These are phyloP conservation scores for Prunella vulgaris DNA, from an alignment of 257 asterid species.

Conservation along the genomic window DNA sequence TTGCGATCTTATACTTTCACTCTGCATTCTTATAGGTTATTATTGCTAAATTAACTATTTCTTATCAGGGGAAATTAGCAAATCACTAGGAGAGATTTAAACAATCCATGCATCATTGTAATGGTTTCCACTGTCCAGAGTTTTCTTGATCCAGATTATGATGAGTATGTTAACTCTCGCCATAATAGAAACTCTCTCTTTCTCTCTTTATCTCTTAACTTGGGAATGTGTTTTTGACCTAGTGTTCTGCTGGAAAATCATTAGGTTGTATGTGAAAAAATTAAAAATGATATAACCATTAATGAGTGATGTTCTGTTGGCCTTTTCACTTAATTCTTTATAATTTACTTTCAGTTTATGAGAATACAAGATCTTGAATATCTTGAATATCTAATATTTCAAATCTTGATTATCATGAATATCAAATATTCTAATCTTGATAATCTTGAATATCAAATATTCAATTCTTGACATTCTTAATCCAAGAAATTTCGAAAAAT, in stretches of 20 bases:
- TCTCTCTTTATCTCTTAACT: constrained; percentile 23
- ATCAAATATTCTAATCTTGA: too few relatives aligned
- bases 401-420: too few relatives aligned
- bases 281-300: neutral
- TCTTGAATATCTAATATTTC: too few relatives aligned
- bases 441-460: too few relatives aligned
- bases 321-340: constrained; percentile 4
- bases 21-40: neutral
- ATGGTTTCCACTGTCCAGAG: constrained; percentile 68
- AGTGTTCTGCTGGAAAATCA: neutral
- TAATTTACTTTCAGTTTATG: constrained; percentile 57
- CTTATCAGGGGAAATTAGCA: constrained; percentile 87
- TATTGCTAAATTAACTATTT: constrained; percentile 14
- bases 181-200: constrained; percentile 53
- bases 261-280: neutral
- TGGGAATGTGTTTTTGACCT: neutral
- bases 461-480: too few relatives aligned
- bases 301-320: neutral
- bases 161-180: constrained; percentile 59
- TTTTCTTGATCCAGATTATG: constrained; percentile 45
- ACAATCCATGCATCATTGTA: constrained; percentile 66
- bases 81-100: constrained; percentile 65
- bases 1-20: neutral
- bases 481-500: too few relatives aligned
- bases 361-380: too few relatives aligned